Base-by-base conservation (phyloP, 1,139 yeast genomes). In the Wickerhamomyces sp. region DNA sequence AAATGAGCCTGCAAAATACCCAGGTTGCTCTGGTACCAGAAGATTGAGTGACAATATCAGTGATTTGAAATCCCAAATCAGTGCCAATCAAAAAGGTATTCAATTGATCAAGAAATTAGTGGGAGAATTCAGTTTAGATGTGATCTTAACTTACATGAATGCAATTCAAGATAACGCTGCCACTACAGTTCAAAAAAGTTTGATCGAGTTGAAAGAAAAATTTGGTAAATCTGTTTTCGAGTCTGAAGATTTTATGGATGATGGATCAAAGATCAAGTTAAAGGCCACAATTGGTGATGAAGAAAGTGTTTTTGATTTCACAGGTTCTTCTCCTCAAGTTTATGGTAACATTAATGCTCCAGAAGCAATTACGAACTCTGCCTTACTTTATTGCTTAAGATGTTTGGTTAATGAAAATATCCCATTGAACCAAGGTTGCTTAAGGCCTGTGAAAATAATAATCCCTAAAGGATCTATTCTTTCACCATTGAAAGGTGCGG, bases 401-500 rank as follows among this genome's bases (percentile, higher is more conserved):
- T 79, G 88, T 28, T 68, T 87, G 52, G 84, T 87, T 28, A 75
- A 82, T 41, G 79, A 81, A 37, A 87, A 84, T 52, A 85, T 87
- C 42, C 96, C 96, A 0, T 68, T 87, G 55, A 87, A 87, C 54
- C 89, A 86, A 54, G 96, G 96, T 7, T 86, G 95, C 56, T 69
- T 87, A 48, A 68, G 72, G 40, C 95, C 95, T 1, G 75, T 86
- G 37, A 64, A 74, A 6, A 72, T 87, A 40, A 62, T 62, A 17
- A 81, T 88, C 21, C 84, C 95, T 28, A 75, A 75, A 37, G 84
- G 84, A 0, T 76, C 87, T 1, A 70, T 87, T 7, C 70, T 87
- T 20, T 70, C 80, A 34, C 95, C 95, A 3, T 71, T 81, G 2
- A 71, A 69, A 30, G 87, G 82, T 35, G 92, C 92, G 15, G 96